phyloP scores from a whole-genome alignment of 345 rosid species.

The Salix viminalis region DNA sequence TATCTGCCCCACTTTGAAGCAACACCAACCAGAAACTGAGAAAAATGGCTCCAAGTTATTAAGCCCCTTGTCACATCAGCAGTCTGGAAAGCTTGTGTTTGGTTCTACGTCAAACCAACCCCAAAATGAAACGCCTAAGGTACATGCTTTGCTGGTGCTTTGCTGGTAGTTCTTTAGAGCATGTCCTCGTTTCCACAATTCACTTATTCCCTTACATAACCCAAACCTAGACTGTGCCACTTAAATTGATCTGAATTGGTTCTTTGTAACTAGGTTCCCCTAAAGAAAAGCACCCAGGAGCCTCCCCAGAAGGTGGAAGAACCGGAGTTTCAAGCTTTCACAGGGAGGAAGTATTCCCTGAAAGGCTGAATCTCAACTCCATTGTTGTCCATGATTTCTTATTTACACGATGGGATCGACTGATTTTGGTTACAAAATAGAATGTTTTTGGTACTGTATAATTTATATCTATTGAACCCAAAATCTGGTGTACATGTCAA shows the following conservation, averaged over 20 bases:
- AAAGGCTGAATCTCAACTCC: constrained; percentile 22
- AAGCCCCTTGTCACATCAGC: constrained; percentile 19
- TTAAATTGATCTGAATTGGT: background rate
- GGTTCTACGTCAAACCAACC: constrained; percentile 39
- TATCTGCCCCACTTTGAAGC: constrained; percentile 4
- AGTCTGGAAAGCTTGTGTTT: constrained; percentile 49
- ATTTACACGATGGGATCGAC: background rate
- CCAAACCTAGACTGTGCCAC: background rate
- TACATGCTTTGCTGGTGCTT: constrained; percentile 11
- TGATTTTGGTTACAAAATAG: background rate
- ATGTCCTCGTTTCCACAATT: background rate
- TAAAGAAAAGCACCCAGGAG: constrained; percentile 31
- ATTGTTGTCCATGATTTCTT: background rate
- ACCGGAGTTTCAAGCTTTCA: constrained; percentile 53
- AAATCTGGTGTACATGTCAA: background rate
- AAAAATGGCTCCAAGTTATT: constrained; percentile 27
- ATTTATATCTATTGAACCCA: background rate
- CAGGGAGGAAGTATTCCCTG: constrained; percentile 62
- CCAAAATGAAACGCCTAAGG: constrained; percentile 28
- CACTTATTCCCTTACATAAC: background rate
- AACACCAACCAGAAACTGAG: constrained; percentile 18
- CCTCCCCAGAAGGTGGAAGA: constrained; percentile 29
- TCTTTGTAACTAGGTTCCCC: constrained; percentile 22
- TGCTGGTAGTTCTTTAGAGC: background rate
- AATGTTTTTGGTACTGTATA: background rate